phyloP scores from a whole-genome alignment of 2,329 filamentous ascomycete genomes.

The Capronia americana region DNA sequence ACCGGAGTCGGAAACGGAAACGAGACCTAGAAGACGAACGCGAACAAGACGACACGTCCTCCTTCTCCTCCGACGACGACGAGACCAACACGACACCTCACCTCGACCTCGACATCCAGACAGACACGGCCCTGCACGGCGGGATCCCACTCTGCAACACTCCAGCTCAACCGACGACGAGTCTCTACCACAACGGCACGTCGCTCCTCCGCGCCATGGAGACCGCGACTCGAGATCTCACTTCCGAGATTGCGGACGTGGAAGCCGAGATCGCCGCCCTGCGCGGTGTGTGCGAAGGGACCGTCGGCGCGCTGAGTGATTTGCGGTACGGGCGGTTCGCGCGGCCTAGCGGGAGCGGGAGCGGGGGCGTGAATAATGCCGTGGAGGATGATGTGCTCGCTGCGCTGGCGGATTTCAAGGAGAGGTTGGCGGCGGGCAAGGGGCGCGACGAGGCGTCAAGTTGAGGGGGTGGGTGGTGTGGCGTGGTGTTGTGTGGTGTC shows the following conservation, averaged over 20 bases:
- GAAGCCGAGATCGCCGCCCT: conserved; percentile 69
- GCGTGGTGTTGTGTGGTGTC: no score
- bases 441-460: background rate
- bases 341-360: background rate
- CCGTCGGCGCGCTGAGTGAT: conserved; percentile 77
- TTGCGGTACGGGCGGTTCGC: conserved; percentile 76
- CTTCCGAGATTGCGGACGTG: conserved; percentile 70
- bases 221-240: conserved; percentile 67
- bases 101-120: conserved; percentile 3
- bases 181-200: conserved; percentile 62
- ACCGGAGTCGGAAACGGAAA: conserved; percentile 8
- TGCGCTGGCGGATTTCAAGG: conserved; percentile 25
- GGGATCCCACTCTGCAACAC: conserved; percentile 15
- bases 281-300: conserved; percentile 67
- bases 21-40: conserved; percentile 23
- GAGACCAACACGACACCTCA: background rate
- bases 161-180: background rate
- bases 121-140: conserved; percentile 28
- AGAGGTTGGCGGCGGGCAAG: background rate
- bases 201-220: conserved; percentile 74
- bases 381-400: conserved; percentile 24
- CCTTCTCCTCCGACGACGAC: background rate
- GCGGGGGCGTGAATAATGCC: background rate
- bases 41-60: conserved; percentile 5
- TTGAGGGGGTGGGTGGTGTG: background rate